phyloP scores from a whole-genome alignment of 306 rosid genomes.

The Biancaea sappan region DNA sequence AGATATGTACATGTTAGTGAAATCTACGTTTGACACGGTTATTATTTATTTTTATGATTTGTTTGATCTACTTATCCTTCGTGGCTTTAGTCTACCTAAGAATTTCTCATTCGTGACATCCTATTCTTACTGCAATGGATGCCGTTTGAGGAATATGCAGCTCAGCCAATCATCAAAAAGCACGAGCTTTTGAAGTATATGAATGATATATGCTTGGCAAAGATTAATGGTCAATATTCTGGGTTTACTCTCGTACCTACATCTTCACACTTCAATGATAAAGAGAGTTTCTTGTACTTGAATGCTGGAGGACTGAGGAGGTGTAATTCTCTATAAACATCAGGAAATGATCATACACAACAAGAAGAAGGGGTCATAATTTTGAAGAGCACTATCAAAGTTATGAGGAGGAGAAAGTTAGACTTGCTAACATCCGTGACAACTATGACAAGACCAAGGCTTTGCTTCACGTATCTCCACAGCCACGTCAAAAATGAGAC shows the following conservation, averaged over 20 bases:
- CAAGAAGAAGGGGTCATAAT: not conserved
- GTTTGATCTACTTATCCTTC: not conserved
- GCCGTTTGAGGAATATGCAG: constrained; percentile 61
- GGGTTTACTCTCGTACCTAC: constrained; percentile 54
- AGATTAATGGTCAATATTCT: constrained; percentile 46
- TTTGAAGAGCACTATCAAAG: no score
- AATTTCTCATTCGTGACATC: not conserved
- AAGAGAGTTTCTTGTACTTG: constrained; percentile 48
- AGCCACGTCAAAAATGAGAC: no score
- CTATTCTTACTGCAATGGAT: constrained; percentile 67
- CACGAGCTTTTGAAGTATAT: constrained; percentile 41
- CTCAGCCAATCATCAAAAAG: constrained; percentile 51
- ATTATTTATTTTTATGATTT: not conserved
- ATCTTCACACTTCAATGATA: constrained; percentile 31
- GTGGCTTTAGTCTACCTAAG: no score
- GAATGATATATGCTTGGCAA: constrained; percentile 48
- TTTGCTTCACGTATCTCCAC: no score
- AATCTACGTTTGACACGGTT: not conserved
- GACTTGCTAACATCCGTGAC: no score
- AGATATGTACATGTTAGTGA: no score
- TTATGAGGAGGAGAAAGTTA: no score
- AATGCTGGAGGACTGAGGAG: constrained; percentile 37
- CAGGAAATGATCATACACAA: not conserved
- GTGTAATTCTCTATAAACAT: constrained; percentile 33
- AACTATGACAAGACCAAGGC: no score